Percentiles rank a stretch among this genome's conserved stretches.
Evolutionary conservation across 1,139 yeast genomes (phyloP).

Genomic region (Zygosaccharomyces pseudobailii): DNA sequence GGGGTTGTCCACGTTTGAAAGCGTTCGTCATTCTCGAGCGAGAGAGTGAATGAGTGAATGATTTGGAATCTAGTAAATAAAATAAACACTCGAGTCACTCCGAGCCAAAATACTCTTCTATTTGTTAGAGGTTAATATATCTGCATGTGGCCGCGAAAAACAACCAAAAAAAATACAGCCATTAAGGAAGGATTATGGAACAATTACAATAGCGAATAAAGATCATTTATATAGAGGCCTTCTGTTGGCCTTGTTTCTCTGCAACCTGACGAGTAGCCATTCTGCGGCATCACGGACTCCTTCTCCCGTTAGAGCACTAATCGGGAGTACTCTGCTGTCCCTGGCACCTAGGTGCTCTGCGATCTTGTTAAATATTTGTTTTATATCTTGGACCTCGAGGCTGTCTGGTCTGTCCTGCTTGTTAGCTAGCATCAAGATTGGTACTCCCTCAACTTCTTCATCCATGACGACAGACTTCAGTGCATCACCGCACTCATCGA

Average conservation of each 20-base stretch:
- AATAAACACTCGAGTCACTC: not conserved
- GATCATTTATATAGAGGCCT: conserved; percentile 47
- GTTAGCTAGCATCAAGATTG: conserved; percentile 89
- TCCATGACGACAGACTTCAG: conserved; percentile 38
- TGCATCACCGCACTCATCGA: conserved; percentile 72
- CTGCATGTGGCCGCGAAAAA: not conserved
- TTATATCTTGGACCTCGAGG: conserved; percentile 70
- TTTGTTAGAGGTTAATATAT: not conserved
- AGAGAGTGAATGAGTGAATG: not conserved
- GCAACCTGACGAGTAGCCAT: conserved; percentile 76
- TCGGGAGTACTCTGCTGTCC: conserved; percentile 84
- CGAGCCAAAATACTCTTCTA: not conserved
- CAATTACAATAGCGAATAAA: not conserved
- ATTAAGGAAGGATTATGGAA: not conserved
- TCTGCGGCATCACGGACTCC: conserved; percentile 85
- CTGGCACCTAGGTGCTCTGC: conserved; percentile 84
- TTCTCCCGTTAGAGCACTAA: conserved; percentile 80
- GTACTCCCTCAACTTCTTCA: conserved; percentile 68
- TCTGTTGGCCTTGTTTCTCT: conserved; percentile 68
- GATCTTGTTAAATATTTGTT: conserved; percentile 73
- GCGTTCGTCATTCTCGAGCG: not conserved
- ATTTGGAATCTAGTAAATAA: not conserved
- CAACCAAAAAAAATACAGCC: not conserved
- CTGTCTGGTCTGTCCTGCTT: conserved; percentile 88
- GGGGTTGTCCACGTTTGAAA: not conserved